Evolutionary conservation across 75 land plant species (phyloP).

Genomic region (Selaginella moellendorffii): DNA sequence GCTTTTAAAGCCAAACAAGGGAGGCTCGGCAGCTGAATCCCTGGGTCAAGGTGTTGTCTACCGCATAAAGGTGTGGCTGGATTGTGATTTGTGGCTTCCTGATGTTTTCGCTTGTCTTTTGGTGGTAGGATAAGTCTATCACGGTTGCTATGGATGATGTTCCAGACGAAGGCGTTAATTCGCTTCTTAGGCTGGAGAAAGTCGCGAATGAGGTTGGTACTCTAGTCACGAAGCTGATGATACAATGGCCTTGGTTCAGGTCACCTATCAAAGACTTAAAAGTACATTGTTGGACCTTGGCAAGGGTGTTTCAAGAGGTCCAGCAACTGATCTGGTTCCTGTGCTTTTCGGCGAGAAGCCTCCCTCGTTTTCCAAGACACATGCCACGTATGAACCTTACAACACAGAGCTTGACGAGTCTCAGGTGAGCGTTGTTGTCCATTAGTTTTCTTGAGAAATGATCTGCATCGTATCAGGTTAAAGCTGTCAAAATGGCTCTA

Average conservation of each 20-base stretch:
- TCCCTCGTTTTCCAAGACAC: neutral
- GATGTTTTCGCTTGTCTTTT: neutral
- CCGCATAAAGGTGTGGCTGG: neutral
- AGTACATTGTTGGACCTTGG: neutral
- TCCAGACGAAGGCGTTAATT: constrained; percentile 8
- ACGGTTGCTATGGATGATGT: constrained; percentile 2
- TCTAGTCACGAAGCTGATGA: neutral
- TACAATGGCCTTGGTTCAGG: neutral
- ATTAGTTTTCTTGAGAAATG: neutral
- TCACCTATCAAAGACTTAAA: constrained; percentile 6
- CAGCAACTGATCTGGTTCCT: neutral
- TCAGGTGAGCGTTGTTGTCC: neutral
- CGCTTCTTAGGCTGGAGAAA: neutral
- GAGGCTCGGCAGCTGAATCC: neutral
- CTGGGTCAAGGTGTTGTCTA: constrained; percentile 10
- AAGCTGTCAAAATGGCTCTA: neutral
- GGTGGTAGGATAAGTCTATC: constrained; percentile 1
- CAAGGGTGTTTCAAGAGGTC: neutral
- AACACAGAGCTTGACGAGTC: constrained; percentile 1
- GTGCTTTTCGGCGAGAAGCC: neutral
- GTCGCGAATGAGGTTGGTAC: constrained; percentile 6
- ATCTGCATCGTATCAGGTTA: neutral
- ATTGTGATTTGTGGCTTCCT: neutral
- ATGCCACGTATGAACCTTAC: neutral
- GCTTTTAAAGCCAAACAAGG: constrained; percentile 4